Base-by-base conservation (phyloP, 768 basidiomycete species). In the Leccinum barrowsii region DNA sequence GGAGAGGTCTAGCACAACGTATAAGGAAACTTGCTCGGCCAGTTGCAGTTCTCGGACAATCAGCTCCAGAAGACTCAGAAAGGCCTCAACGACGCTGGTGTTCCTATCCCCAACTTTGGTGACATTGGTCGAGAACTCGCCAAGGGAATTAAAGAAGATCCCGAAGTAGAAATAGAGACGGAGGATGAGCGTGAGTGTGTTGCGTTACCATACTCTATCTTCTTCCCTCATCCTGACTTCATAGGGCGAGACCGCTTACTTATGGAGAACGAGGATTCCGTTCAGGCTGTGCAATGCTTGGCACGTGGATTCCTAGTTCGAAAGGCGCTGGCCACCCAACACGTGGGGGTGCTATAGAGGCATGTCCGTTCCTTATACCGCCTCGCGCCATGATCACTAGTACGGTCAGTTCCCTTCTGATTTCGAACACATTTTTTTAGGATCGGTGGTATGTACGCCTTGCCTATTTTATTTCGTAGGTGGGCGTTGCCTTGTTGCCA, bases 1-100 rank as follows among this genome's bases (percentile, higher is more conserved):
- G 93, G 40, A 85, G 92, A 58, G 95, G 96, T 7, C 77, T 92
- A 70, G 93, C 96, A 0, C 84, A 92, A 64, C 83, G 89, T 17
- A 98, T 99, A 24, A 61, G 92, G 94, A n/a, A 94, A 98, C 71
- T 79, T 98, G 35, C 75, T 97, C 17, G 97, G 96, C 1, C 89
- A 85, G 57, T 82, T 98, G 59, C 85, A 95, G 67, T 98, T 98
- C 75, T 94, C 95, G 50, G 94, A 97, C 57, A 97, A 97, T 70
- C 95, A 99, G 70, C 78, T 99, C 7, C 86, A 87, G 66, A 85
- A 83, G 65, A 96, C 94, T 2, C 91, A 98, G 74, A 93, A 93
- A 66, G 96, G 94, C 0, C 78, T 97, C 61, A 92, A 87, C 64
- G 90, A 89, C 57, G 84, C 93, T 13, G 93, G 93, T 24, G 89